A percentile compares a stretch with the other conserved stretches of the same genome.
Conservation (phyloP, 140 eudicot genomes). For the Senecio squalidus region DNA sequence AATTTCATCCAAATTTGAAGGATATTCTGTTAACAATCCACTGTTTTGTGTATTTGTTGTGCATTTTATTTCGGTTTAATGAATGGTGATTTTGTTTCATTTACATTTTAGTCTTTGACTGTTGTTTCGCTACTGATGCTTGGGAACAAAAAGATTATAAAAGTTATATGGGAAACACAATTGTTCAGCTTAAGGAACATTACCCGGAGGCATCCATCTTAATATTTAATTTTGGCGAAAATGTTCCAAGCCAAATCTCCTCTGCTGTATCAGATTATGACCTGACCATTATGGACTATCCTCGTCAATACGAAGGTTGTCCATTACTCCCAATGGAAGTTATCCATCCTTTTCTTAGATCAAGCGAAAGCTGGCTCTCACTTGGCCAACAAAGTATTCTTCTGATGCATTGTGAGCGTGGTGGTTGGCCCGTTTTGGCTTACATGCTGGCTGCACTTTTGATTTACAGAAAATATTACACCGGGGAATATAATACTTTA, state of each 20-base stretch:
- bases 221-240: constrained; percentile 57
- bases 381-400: constrained; percentile 64
- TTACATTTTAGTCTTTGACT: too few species aligned
- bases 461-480: constrained; percentile 55
- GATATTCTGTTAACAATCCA: too few species aligned
- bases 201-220: constrained; percentile 63
- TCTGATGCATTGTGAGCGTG: constrained; percentile 71
- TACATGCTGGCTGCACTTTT: constrained; percentile 76
- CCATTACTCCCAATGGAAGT: constrained; percentile 65
- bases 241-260: constrained; percentile 39
- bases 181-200: constrained; percentile 47
- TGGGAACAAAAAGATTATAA: too few species aligned
- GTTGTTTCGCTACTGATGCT: too few species aligned
- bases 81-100: too few species aligned
- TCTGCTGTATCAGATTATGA: constrained; percentile 46
- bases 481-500: constrained; percentile 62
- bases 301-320: constrained; percentile 49
- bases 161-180: constrained; percentile 39
- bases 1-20: too few species aligned
- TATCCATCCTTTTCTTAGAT: constrained; percentile 63
- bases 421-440: constrained; percentile 73
- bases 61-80: too few species aligned
- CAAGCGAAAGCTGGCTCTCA: constrained; percentile 76
- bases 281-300: constrained; percentile 65
- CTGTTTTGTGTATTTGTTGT: too few species aligned